Percentiles rank a stretch among this genome's conserved stretches.
Evolutionary conservation across 2,329 filamentous ascomycete species (phyloP).

Genomic region (Penicillium sp.): DNA sequence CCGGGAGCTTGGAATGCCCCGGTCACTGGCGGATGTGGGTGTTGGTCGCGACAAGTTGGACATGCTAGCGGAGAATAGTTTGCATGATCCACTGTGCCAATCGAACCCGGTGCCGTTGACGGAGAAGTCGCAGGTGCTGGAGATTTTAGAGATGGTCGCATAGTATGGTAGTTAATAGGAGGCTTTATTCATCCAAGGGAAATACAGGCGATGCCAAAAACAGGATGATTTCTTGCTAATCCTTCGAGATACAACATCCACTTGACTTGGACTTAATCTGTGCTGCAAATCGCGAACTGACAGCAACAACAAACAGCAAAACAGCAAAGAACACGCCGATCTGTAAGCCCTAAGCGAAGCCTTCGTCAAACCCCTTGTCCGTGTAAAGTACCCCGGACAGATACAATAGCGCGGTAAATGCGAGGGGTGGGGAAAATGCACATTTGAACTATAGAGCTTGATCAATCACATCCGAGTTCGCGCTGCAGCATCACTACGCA

Average conservation of each 20-base stretch:
- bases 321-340: background rate
- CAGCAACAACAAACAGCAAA: too few relatives aligned
- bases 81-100: background rate
- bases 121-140: background rate
- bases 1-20: background rate
- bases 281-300: background rate
- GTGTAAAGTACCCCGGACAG: background rate
- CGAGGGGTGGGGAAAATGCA: background rate
- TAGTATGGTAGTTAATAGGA: background rate
- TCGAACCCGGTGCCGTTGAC: conserved; percentile 3
- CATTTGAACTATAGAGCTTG: background rate
- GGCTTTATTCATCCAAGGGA: too few relatives aligned
- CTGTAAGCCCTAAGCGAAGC: background rate
- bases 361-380: background rate
- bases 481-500: background rate
- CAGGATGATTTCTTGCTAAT: background rate
- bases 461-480: background rate
- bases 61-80: background rate
- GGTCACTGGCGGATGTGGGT: background rate
- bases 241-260: background rate
- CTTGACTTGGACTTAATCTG: background rate
- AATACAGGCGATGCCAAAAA: background rate
- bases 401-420: background rate
- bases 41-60: conserved; percentile 1
- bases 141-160: background rate